Base-by-base conservation (phyloP, 345 rosid species). In the Bruguiera gymnorhiza region DNA sequence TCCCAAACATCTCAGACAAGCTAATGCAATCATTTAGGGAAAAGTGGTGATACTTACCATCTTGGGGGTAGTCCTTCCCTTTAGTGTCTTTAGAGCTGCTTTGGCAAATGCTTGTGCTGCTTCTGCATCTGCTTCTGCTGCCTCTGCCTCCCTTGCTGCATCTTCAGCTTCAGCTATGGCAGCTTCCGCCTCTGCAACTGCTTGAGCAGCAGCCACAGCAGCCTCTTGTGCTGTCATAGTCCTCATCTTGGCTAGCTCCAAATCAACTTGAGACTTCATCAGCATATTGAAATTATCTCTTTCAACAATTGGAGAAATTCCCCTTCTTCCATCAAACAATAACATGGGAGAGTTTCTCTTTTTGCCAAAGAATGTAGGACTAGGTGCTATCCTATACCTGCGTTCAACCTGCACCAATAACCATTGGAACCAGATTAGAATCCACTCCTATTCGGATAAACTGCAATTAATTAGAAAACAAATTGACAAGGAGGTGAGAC, bases 61-160 rank as follows among this genome's bases (percentile, higher is more conserved):
- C 34, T 78, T 78, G 8, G 74, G 68, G 67, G 76, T 70, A 65
- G 81, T 77, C 83, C 88, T 87, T 65, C 79, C 96, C 81, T 84
- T 86, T 63, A 83, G 60, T 18, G 94, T 84, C 85, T 90, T 92
- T 81, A 75, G 51, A 30, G 96, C 92, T 70, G 92, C 98, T 67
- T 90, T 94, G 30, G 90, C 94, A 76, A 86, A 87, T 80, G 96
- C 98, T 75, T 86, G 86, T 64, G 98, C 99, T 43, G 83, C 96
- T 75, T 89, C 98, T n/a, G 96, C 99, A 70, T 90, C 87, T 18
- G 96, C 98, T 78, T 96, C 99, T 10, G 98, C 97, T 63, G 76
- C 86, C 73, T 95, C 97, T 6, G 99, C 98, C 73, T 92, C 99
- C 70, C 85, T 90, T 26, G 89, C 91, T 75, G 99, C 99, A 84